Percentiles rank a stretch among this genome's conserved stretches.
These are phyloP conservation scores for Annona cherimola DNA, from an alignment of 164 flowering plant species.

Conservation along the genomic window DNA sequence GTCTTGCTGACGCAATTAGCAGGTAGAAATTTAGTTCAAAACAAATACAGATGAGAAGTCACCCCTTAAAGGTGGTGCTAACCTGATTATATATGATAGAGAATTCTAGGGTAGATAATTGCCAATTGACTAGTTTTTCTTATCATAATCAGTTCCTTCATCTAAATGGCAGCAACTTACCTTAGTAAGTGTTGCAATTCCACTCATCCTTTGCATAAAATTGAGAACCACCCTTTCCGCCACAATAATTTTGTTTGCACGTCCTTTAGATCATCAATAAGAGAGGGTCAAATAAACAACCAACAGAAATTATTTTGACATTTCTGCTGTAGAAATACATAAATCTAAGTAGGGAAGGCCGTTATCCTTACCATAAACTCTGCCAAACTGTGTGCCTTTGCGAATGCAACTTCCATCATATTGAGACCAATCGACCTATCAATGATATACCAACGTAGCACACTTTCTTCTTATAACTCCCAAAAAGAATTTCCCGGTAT, in stretches of 20 bases:
- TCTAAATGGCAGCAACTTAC: slow-evolving; percentile 21
- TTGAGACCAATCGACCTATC: slow-evolving; percentile 80
- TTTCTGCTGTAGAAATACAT: neutral
- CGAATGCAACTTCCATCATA: slow-evolving; percentile 72
- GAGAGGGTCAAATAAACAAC: neutral
- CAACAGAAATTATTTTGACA: neutral
- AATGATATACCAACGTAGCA: neutral
- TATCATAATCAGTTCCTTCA: too few species aligned
- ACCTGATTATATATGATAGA: too few species aligned
- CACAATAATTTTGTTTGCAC: slow-evolving; percentile 75
- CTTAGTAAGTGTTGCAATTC: slow-evolving; percentile 88
- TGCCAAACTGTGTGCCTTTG: slow-evolving; percentile 81
- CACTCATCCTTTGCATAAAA: slow-evolving; percentile 99
- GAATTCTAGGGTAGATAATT: too few species aligned
- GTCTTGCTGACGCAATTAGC: too few species aligned
- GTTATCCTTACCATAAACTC: slow-evolving; percentile 57
- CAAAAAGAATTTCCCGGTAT: slow-evolving; percentile 2
- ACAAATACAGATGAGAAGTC: too few species aligned
- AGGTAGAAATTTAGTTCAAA: too few species aligned
- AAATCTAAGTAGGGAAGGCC: neutral
- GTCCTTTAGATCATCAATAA: slow-evolving; percentile 40
- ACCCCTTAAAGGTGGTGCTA: too few species aligned
- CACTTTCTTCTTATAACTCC: neutral
- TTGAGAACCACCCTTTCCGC: slow-evolving; percentile 93
- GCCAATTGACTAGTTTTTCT: too few species aligned